phyloP scores from a whole-genome alignment of 2,329 filamentous ascomycete genomes.

The Dryadomyces quercivorus region DNA sequence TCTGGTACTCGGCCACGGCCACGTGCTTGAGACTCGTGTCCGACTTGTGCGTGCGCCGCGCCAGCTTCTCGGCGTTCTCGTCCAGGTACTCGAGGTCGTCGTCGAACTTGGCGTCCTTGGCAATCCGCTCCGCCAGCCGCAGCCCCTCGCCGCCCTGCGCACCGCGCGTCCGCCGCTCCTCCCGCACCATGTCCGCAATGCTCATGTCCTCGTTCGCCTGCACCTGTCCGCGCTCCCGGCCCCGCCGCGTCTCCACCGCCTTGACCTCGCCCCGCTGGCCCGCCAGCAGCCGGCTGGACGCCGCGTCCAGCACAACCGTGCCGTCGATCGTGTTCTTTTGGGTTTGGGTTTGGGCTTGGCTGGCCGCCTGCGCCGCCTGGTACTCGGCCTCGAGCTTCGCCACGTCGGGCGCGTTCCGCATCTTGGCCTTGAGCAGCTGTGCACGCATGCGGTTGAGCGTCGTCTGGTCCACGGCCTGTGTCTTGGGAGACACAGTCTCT shows the following conservation, averaged over 20 bases:
- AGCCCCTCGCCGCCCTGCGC: conserved; percentile 68
- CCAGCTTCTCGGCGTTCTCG: conserved; percentile 85
- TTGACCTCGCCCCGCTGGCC: conserved; percentile 64
- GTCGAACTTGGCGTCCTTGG: conserved; percentile 83
- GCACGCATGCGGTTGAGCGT: conserved; percentile 81
- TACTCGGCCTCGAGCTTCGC: conserved; percentile 73
- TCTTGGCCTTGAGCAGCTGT: conserved; percentile 89
- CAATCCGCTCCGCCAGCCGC: conserved; percentile 81
- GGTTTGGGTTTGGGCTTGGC: too few relatives aligned
- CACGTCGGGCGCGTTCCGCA: conserved; percentile 65
- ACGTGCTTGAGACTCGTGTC: conserved; percentile 78
- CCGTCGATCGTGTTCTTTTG: conserved; percentile 36
- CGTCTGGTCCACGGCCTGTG: conserved; percentile 58
- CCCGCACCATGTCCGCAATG: conserved; percentile 92
- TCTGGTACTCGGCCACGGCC: conserved; percentile 80
- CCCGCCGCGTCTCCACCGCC: conserved; percentile 65
- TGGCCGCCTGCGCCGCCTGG: conserved; percentile 67
- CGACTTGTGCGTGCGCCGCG: conserved; percentile 75
- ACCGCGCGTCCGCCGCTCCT: conserved; percentile 76
- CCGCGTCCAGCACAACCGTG: conserved; percentile 70
- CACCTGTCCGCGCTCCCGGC: conserved; percentile 71
- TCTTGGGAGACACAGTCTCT: too few relatives aligned
- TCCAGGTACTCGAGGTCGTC: conserved; percentile 95
- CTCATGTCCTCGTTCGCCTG: conserved; percentile 92
- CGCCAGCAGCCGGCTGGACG: conserved; percentile 82